Evolutionary conservation across 139 green algal genomes (phyloP).

Genomic region (Tetradesmus obliquus): DNA sequence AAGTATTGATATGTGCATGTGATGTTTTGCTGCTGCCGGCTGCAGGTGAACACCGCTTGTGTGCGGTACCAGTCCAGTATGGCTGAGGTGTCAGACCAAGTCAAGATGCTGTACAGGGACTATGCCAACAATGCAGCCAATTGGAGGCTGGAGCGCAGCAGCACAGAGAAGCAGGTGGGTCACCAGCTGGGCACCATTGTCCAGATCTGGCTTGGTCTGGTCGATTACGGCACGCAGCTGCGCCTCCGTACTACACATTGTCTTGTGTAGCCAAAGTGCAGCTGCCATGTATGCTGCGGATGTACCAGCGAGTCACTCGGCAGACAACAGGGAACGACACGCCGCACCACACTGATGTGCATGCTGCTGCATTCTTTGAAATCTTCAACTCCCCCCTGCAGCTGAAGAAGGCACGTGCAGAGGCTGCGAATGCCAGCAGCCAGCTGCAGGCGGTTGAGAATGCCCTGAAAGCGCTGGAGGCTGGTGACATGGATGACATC

Average conservation of each 20-base stretch:
- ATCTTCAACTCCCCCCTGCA: not conserved
- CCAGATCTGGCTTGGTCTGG: not conserved
- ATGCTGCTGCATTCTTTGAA: not conserved
- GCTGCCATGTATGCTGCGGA: not conserved
- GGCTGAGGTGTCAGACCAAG: slow-evolving; percentile 61
- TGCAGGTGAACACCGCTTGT: slow-evolving; percentile 27
- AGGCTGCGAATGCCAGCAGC: slow-evolving; percentile 27
- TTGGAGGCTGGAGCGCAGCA: slow-evolving; percentile 35
- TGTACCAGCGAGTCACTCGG: too few species aligned
- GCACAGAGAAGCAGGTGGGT: slow-evolving; percentile 56
- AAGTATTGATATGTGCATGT: not conserved
- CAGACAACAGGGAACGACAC: not conserved
- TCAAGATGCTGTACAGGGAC: slow-evolving; percentile 70
- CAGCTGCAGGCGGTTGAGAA: slow-evolving; percentile 48
- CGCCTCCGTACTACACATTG: too few species aligned
- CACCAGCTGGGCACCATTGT: not conserved
- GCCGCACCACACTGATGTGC: not conserved
- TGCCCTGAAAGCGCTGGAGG: slow-evolving; percentile 51
- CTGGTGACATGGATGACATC: slow-evolving; percentile 40
- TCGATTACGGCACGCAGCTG: not conserved
- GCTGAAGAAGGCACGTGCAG: slow-evolving; percentile 33
- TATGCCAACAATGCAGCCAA: slow-evolving; percentile 48
- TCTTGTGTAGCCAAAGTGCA: too few species aligned
- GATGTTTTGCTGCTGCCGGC: not conserved
- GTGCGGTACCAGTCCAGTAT: slow-evolving; percentile 56